Percentiles rank a stretch among this genome's conserved stretches.
phyloP scores from a whole-genome alignment of 164 flowering plant genomes.

The Magnolia officinalis region DNA sequence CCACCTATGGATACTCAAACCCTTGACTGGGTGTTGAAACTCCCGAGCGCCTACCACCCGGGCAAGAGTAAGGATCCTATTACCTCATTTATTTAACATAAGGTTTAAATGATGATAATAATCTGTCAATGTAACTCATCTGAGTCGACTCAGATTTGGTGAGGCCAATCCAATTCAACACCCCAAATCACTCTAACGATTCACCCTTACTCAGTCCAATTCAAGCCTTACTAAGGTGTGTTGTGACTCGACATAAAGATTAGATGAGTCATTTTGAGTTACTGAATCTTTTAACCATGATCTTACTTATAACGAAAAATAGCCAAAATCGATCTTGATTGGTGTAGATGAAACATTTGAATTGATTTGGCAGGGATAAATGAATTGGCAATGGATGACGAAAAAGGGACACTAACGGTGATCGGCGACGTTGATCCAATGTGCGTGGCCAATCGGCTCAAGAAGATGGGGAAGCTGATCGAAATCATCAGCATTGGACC shows the following conservation, averaged over 20 bases:
- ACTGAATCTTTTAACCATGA: not conserved
- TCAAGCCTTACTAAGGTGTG: not conserved
- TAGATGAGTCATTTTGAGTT: not conserved
- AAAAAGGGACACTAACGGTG: slow-evolving; percentile 29
- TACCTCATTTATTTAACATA: too few species aligned
- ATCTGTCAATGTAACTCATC: too few species aligned
- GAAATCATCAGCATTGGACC: slow-evolving; percentile 39
- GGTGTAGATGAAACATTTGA: not conserved
- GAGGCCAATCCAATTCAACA: too few species aligned
- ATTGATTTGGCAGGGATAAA: slow-evolving; percentile 28
- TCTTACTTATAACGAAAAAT: not conserved
- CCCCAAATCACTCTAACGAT: too few species aligned
- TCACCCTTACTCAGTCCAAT: not conserved
- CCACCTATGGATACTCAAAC: too few species aligned
- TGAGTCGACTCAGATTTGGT: too few species aligned
- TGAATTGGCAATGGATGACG: slow-evolving; percentile 21
- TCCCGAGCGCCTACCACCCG: too few species aligned
- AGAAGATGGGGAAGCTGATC: slow-evolving; percentile 23
- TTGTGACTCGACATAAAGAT: not conserved
- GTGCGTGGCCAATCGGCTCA: slow-evolving; percentile 11
- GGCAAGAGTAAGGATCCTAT: too few species aligned
- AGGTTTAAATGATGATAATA: too few species aligned
- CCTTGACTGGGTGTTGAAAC: too few species aligned
- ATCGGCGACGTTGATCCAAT: slow-evolving; percentile 41
- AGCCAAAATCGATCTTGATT: not conserved